Conservation (phyloP, 805 yeast species). For the Cyberlindnera bimundalis region DNA sequence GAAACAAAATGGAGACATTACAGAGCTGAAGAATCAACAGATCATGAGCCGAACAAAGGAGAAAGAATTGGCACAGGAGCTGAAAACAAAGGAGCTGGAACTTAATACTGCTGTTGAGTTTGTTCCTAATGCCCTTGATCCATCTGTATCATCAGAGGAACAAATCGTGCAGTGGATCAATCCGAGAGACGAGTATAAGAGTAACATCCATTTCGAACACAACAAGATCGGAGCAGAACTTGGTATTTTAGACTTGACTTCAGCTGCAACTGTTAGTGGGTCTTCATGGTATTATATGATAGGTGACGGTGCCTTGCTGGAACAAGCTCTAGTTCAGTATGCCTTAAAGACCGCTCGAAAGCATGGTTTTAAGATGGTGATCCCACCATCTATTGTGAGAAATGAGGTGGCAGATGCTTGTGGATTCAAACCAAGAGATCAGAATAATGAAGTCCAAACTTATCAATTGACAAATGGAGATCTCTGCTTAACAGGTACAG, state of each 20-base stretch:
- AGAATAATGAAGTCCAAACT: slow-evolving; percentile 80
- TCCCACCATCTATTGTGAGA: slow-evolving; percentile 86
- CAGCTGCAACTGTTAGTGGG: slow-evolving; percentile 76
- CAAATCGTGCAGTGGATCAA: slow-evolving; percentile 53
- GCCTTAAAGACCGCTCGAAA: slow-evolving; percentile 63
- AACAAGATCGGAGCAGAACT: slow-evolving; percentile 65
- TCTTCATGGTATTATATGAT: slow-evolving; percentile 80
- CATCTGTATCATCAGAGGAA: slow-evolving; percentile 41
- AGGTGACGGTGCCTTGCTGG: slow-evolving; percentile 83
- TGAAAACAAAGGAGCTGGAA: slow-evolving; percentile 32
- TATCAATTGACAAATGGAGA: slow-evolving; percentile 56
- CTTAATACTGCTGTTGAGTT: slow-evolving; percentile 41
- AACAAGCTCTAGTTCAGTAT: slow-evolving; percentile 84
- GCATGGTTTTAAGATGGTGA: slow-evolving; percentile 63
- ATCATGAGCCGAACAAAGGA: slow-evolving; percentile 19
- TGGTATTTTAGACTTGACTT: slow-evolving; percentile 62
- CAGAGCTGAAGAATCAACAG: slow-evolving; percentile 16
- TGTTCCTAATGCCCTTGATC: slow-evolving; percentile 62
- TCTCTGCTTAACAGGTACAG: slow-evolving; percentile 84
- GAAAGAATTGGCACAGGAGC: slow-evolving; percentile 17
- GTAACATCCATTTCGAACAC: slow-evolving; percentile 49
- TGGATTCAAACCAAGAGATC: slow-evolving; percentile 93
- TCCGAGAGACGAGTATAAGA: slow-evolving; percentile 28
- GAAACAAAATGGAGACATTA: slow-evolving; percentile 16
- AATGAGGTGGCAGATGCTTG: slow-evolving; percentile 79